Percentiles rank a stretch among this genome's conserved stretches.
These are phyloP conservation scores for Solanum infundibuliforme DNA, from an alignment of 257 asterid species.

Conservation along the genomic window DNA sequence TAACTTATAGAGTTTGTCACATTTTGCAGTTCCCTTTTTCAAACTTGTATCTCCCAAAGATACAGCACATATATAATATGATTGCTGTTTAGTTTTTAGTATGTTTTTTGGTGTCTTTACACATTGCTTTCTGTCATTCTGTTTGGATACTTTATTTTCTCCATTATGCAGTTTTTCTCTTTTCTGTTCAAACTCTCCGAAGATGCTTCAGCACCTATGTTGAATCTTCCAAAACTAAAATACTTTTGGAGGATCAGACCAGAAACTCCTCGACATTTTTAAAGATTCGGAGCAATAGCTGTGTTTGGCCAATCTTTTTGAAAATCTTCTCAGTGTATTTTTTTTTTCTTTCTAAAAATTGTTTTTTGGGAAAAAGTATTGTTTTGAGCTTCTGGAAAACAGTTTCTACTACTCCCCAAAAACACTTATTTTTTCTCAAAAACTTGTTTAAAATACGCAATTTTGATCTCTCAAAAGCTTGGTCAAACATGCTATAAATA, in stretches of 20 bases:
- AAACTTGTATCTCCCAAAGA: conserved; percentile 18
- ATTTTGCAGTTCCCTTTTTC: conserved; percentile 17
- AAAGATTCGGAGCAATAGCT: not conserved
- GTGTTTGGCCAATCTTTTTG: not conserved
- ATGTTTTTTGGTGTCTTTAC: not conserved
- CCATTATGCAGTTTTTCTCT: not conserved
- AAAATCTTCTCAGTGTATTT: not conserved
- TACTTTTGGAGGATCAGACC: not conserved
- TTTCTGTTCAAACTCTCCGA: not conserved
- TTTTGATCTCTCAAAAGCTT: not conserved
- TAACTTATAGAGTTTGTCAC: not conserved
- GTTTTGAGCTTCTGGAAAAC: not conserved
- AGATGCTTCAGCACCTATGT: not conserved
- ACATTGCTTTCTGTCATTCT: not conserved
- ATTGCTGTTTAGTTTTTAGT: not conserved
- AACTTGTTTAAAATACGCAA: not conserved
- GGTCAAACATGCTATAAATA: not conserved
- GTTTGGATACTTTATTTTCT: not conserved
- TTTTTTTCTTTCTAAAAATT: not conserved
- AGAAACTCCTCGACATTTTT: not conserved
- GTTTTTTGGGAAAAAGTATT: not conserved
- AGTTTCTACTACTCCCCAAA: not conserved
- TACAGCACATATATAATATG: conserved; percentile 6
- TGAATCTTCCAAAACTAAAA: not conserved
- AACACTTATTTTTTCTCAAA: not conserved